A percentile compares a stretch with the other conserved stretches of the same genome.
Evolutionary conservation across 2,329 filamentous ascomycete species (phyloP).

Genomic region (Talaromyces albobiverticillius): DNA sequence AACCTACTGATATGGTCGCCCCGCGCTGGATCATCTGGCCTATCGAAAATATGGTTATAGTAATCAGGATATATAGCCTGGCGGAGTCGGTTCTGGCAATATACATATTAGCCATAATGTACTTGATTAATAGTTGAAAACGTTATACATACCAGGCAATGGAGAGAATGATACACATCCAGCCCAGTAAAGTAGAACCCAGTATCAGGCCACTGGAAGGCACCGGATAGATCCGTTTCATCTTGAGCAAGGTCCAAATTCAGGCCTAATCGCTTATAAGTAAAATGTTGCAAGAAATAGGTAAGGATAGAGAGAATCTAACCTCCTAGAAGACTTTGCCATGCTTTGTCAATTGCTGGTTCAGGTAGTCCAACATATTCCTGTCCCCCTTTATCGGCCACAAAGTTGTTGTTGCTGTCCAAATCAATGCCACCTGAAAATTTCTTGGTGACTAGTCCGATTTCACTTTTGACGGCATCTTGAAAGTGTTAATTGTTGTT

Average conservation of each 20-base stretch:
- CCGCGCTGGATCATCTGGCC: background rate
- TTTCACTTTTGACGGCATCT: background rate
- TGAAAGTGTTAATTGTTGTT: background rate
- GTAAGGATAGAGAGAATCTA: no score
- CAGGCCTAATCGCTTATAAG: background rate
- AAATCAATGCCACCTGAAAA: background rate
- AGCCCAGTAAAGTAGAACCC: background rate
- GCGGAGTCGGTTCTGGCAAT: background rate
- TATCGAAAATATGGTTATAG: background rate
- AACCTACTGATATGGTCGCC: background rate
- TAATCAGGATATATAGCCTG: conserved; percentile 1
- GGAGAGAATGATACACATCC: background rate
- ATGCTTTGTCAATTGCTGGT: background rate
- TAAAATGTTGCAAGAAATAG: background rate
- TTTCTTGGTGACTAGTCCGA: background rate
- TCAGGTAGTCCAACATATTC: background rate
- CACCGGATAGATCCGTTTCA: background rate
- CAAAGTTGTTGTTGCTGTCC: background rate
- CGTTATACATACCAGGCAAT: background rate
- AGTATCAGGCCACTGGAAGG: background rate
- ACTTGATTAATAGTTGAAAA: background rate
- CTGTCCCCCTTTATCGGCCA: background rate
- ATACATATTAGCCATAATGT: background rate
- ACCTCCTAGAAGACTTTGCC: background rate
- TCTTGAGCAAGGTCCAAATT: background rate